phyloP scores from a whole-genome alignment of 352 stramenopile genomes.

The Pythium oligandrum region DNA sequence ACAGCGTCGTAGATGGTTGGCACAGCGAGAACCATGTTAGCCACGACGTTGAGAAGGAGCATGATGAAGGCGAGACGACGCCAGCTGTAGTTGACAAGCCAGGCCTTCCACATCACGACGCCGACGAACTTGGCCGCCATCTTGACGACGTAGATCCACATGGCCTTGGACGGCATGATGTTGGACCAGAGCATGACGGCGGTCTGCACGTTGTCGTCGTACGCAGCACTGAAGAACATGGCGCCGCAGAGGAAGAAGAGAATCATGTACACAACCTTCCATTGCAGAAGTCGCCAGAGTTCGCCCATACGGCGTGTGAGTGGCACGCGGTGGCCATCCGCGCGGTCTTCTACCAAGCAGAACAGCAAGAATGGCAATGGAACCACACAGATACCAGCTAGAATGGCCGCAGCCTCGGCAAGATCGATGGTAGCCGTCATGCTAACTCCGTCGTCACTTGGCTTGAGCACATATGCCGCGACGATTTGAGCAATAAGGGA shows the following conservation, averaged over 20 bases:
- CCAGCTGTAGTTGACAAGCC: constrained; percentile 12
- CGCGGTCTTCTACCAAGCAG: constrained; percentile 21
- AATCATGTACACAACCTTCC: constrained; percentile 17
- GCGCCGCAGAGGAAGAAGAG: constrained; percentile 15
- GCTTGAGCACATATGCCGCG: constrained; percentile 24
- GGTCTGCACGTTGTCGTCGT: constrained; percentile 15
- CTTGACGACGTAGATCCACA: constrained; percentile 5
- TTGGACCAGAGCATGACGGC: constrained; percentile 14
- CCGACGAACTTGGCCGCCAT: constrained; percentile 1
- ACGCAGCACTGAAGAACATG: constrained; percentile 15
- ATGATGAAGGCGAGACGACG: constrained; percentile 4
- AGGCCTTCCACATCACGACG: constrained; percentile 11
- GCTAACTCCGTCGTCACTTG: constrained; percentile 8
- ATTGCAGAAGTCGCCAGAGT: constrained; percentile 20
- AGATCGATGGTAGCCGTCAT: constrained; percentile 22
- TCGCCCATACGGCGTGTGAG: neutral
- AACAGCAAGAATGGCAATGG: constrained; percentile 28
- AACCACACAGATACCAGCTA: constrained; percentile 15
- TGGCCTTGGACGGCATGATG: constrained; percentile 3
- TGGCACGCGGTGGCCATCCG: neutral
- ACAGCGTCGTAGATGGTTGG: constrained; percentile 28
- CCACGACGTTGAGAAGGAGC: constrained; percentile 7
- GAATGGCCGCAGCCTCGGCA: constrained; percentile 12
- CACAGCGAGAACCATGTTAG: constrained; percentile 3
- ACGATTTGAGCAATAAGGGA: constrained; percentile 20